Evolutionary conservation across 192 early-diverging fungal genomes (phyloP).

Genomic region (Paraglomus occultum): DNA sequence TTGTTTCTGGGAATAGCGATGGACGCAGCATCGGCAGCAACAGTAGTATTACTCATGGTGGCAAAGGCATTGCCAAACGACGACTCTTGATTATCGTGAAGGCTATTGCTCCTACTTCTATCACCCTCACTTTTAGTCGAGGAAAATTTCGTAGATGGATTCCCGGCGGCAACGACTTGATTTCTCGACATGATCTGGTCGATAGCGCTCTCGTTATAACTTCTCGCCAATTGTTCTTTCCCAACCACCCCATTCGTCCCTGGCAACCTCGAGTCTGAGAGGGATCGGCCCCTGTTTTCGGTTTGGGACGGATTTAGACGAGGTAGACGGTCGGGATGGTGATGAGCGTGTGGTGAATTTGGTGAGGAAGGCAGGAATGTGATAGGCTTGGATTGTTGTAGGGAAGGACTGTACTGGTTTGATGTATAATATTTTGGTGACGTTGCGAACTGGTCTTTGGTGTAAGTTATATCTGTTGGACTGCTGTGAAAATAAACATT

Average conservation of each 20-base stretch:
- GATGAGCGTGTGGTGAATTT: neutral
- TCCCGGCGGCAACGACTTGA: neutral
- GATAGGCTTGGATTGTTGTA: neutral
- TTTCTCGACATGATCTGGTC: no score
- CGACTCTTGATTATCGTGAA: no score
- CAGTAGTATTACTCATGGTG: no score
- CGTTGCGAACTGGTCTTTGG: neutral
- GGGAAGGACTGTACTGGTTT: neutral
- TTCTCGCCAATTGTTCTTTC: neutral
- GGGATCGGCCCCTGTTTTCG: neutral
- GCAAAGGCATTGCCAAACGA: no score
- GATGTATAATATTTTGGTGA: neutral
- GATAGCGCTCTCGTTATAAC: no score
- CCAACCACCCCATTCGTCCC: neutral
- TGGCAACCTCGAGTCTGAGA: neutral
- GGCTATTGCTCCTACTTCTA: no score
- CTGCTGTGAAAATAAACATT: neutral
- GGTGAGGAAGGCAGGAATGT: neutral
- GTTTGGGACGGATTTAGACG: neutral
- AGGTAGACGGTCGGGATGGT: neutral
- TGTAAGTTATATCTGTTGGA: neutral
- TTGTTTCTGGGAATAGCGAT: no score
- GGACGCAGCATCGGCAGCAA: no score
- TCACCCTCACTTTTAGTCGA: no score
- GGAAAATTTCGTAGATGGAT: no score